Percentiles rank a stretch among this genome's conserved stretches.
phyloP scores from a whole-genome alignment of 2,329 filamentous ascomycete species.

The Colletotrichum aenigma region DNA sequence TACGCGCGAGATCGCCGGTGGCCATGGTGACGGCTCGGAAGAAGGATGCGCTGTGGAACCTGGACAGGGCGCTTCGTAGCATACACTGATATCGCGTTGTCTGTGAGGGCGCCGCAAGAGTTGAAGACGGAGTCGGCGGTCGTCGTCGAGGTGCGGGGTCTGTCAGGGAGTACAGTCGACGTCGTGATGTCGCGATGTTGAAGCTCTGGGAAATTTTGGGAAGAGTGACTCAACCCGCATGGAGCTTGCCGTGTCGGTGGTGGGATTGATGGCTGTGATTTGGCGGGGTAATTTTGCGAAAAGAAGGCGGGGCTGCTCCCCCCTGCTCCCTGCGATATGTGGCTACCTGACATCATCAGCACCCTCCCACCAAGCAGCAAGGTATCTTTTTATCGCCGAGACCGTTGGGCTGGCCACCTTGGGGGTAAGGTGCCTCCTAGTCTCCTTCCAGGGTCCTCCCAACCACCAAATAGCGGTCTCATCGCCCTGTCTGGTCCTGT shows the following conservation, averaged over 20 bases:
- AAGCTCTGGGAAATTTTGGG: slow-evolving; percentile 14
- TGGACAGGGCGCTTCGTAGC: neutral
- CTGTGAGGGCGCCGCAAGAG: neutral
- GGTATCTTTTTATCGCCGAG: neutral
- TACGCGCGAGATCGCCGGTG: slow-evolving; percentile 11
- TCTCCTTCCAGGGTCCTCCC: slow-evolving; percentile 2
- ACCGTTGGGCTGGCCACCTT: neutral
- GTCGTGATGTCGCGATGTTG: slow-evolving; percentile 5
- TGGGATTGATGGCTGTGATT: slow-evolving; percentile 11
- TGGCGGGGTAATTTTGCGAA: slow-evolving; percentile 14
- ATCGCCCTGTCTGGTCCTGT: slow-evolving; percentile 10
- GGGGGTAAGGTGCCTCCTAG: neutral
- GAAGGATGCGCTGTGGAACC: neutral
- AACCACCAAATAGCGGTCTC: neutral
- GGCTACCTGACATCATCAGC: neutral
- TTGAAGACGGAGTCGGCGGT: rapidly evolving
- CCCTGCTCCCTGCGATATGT: neutral
- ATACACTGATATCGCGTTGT: neutral
- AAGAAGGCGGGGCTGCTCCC: neutral
- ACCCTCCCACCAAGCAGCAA: neutral
- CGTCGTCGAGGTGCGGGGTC: neutral
- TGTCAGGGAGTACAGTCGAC: neutral
- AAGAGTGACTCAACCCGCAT: slow-evolving; percentile 17
- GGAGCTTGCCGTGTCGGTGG: slow-evolving; percentile 6
- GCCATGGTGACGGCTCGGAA: neutral